Evolutionary conservation across 345 rosid species (phyloP), one percentile per base, ranked within the genome.

Genomic region (Salix udensis): DNA sequence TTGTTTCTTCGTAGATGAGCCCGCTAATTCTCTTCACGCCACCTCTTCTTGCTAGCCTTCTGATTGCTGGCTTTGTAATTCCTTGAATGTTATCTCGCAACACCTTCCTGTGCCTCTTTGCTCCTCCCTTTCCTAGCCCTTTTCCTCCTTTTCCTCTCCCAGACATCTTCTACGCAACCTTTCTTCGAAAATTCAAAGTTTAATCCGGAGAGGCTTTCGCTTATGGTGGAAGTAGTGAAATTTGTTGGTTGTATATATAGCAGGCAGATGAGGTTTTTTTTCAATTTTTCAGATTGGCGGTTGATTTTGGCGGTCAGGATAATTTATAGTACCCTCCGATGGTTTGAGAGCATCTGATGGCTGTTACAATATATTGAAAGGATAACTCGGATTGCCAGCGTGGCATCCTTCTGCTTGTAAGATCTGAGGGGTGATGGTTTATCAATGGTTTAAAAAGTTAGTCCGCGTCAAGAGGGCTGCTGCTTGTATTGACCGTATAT

Each of bases 21-120:
- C 71, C 71, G 2, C 71, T 68, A 11, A 68, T 68, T 21, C 71
- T 42, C 71, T 68, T 68, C 14, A 68, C 71, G 5, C 71, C 71
- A 12, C 71, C 71, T 37, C 71, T 37, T 24, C 71, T 37, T 11
- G 71, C 71, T 3, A 68, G 30, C 53, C 71, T 68, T 24, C 71
- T 42, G 6, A 68, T 68, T 21, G 71, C 71, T 19, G 71, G 71
- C 52, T 68, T 68, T 4, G 71, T 68, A 2, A 68, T 68, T 39
- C 71, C 71, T 39, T 68, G 71, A 15, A 68, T 68, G 52, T 68
- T 68, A 40, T 68, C 71, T 14, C 71, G 42, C 11, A 68, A 2
- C 19, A 68, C 71, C 53, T 68, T 68, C 71, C 71, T 68, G 71
- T 68, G 71, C 71, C 71, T 68, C 71, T 68, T 68, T 2, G 71